phyloP scores from a whole-genome alignment of 352 stramenopile genomes.

The Pythium sp. region DNA sequence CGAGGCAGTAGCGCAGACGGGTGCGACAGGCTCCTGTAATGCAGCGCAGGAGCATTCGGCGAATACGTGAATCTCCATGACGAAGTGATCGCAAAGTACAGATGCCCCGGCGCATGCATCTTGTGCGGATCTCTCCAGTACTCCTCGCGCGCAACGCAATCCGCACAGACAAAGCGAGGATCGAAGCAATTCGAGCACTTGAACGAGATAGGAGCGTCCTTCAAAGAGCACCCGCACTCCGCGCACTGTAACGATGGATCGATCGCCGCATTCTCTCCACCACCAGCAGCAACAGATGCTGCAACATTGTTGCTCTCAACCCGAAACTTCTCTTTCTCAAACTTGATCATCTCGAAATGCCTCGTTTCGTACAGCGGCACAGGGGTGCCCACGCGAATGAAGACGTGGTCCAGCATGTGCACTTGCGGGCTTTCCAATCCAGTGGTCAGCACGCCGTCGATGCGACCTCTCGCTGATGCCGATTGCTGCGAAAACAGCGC shows the following conservation, averaged over 20 bases:
- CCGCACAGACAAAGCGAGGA: constrained; percentile 41
- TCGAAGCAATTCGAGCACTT: constrained; percentile 64
- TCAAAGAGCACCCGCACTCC: constrained; percentile 30
- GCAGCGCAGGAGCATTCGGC: constrained; percentile 22
- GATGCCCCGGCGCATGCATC: constrained; percentile 57
- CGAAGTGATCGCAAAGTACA: constrained; percentile 61
- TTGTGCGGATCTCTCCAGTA: constrained; percentile 38
- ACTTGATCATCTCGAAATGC: constrained; percentile 39
- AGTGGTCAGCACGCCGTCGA: constrained; percentile 15
- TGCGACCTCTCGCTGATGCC: constrained; percentile 4
- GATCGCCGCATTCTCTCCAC: constrained; percentile 11
- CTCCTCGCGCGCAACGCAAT: constrained; percentile 55
- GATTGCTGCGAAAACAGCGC: constrained; percentile 35
- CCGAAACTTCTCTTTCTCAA: constrained; percentile 23
- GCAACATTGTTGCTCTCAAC: background rate
- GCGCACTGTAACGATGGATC: constrained; percentile 18
- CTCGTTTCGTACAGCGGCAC: constrained; percentile 62
- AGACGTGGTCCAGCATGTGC: constrained; percentile 57
- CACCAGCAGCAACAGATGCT: constrained; percentile 7
- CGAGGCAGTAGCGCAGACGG: constrained; percentile 55
- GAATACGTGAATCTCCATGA: constrained; percentile 39
- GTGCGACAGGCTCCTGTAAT: constrained; percentile 43
- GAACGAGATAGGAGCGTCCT: constrained; percentile 41
- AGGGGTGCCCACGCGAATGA: constrained; percentile 57
- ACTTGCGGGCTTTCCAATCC: constrained; percentile 10